These are phyloP conservation scores for Ganoderma resinaceum DNA, from an alignment of 1,284 basidiomycete species.

Conservation along the genomic window DNA sequence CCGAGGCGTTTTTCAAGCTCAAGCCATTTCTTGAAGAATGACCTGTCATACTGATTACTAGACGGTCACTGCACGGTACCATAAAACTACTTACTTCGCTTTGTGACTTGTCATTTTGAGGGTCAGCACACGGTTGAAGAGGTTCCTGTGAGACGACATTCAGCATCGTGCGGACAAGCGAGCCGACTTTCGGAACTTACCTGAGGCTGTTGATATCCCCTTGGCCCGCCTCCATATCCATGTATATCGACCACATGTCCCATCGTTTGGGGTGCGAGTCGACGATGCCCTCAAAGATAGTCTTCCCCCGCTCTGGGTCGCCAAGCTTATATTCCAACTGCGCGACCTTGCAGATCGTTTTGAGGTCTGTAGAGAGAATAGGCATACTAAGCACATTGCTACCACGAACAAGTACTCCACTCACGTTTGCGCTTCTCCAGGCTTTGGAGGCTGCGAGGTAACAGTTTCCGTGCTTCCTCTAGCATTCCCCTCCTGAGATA, in stretches of 20 bases:
- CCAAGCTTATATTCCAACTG: slow-evolving; percentile 96
- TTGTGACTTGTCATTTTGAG: slow-evolving; percentile 94
- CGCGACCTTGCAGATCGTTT: slow-evolving; percentile 94
- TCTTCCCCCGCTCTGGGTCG: slow-evolving; percentile 93
- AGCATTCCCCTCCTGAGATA: slow-evolving; percentile 75
- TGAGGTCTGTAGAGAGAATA: slow-evolving; percentile 70
- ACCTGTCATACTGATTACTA: slow-evolving; percentile 49
- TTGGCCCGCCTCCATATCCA: slow-evolving; percentile 92
- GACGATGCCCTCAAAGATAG: slow-evolving; percentile 96
- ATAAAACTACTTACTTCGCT: slow-evolving; percentile 72
- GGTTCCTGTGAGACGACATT: slow-evolving; percentile 54
- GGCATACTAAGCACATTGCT: background rate
- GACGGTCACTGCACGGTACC: too few species aligned
- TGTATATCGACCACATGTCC: slow-evolving; percentile 97
- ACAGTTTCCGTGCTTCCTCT: slow-evolving; percentile 85
- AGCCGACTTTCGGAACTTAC: slow-evolving; percentile 44
- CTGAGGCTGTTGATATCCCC: slow-evolving; percentile 80
- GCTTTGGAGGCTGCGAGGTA: slow-evolving; percentile 91
- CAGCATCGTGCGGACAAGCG: background rate
- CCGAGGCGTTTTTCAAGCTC: slow-evolving; percentile 88
- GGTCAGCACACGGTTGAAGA: slow-evolving; percentile 85
- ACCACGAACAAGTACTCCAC: slow-evolving; percentile 39
- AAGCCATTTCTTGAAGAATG: slow-evolving; percentile 98
- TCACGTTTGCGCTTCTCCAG: slow-evolving; percentile 95
- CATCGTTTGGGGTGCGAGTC: slow-evolving; percentile 94